Evolutionary conservation across 306 rosid species (phyloP), one percentile per base, ranked within the genome.

Genomic region (Hippophae tibetana): DNA sequence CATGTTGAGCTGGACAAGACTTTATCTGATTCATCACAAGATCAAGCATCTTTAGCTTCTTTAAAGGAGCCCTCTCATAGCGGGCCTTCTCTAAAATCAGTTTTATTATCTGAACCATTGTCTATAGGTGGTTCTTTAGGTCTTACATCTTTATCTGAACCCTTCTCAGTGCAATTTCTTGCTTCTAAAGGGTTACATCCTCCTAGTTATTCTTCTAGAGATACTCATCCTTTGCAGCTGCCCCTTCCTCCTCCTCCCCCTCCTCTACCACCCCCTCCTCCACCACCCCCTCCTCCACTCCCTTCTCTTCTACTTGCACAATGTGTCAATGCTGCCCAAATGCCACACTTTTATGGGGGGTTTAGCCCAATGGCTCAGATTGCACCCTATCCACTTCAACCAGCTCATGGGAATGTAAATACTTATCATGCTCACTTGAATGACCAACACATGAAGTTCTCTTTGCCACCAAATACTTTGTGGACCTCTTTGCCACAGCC

Each of bases 401-500:
- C 84, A 58, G 63, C 76, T 43, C 40, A 71, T 52, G 66, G 66
- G 62, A 68, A 66, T 27, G 70, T 69, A 64, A 80, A 77, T 51
- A 69, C 84, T 75, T 78, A 60, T 63, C 78, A 75, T 27, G 81
- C 69, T 73, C 66, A 70, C 2, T 52, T 78, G 14, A 66, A 63
- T 64, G 54, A 12, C 9, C 90, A 84, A 54, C 74, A 70, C 72
- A 54, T 83, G 65, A 89, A 78, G 44, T 73, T 81, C 48, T 50
- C 72, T 56, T 61, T 56, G 42, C 78, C 80, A 42, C 79, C 80
- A 27, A 72, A 62, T 68, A 76, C 72, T 69, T 64, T 77, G 50
- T 74, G 86, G 89, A 65, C 79, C 51, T 63, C 86, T 58, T 77
- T 84, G 70, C 87, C 72, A 0, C 82, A 71, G 0, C 81, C 86